phyloP scores from a whole-genome alignment of 2,329 filamentous ascomycete genomes.

The Alternaria incomplexa region DNA sequence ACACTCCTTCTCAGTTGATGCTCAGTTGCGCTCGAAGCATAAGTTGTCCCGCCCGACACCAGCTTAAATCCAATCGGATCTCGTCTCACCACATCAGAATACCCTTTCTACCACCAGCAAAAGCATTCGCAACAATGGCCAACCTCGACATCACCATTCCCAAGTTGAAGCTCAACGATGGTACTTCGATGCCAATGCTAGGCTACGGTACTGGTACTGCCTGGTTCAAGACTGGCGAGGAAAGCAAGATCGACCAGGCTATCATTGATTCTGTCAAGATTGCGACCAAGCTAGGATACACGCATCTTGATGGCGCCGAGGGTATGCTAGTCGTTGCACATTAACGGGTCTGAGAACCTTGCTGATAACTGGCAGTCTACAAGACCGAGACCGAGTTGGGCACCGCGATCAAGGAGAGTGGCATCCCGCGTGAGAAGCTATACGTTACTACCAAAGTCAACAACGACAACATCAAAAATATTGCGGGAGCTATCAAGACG shows the following conservation, averaged over 20 bases:
- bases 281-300: slow-evolving; percentile 73
- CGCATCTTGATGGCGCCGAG: slow-evolving; percentile 78
- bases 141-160: slow-evolving; percentile 59
- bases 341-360: background rate
- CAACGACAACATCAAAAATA: slow-evolving; percentile 58
- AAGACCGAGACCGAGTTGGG: slow-evolving; percentile 59
- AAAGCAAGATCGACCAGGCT: slow-evolving; percentile 62
- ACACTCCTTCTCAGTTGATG: background rate
- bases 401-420: slow-evolving; percentile 54
- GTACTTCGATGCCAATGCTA: slow-evolving; percentile 73
- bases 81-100: background rate
- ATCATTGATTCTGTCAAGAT: slow-evolving; percentile 63
- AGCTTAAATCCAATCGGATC: background rate
- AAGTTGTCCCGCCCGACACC: background rate
- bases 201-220: slow-evolving; percentile 77
- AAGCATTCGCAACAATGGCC: slow-evolving; percentile 42
- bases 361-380: slow-evolving; percentile 48
- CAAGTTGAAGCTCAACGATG: slow-evolving; percentile 74
- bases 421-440: slow-evolving; percentile 54
- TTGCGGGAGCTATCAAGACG: slow-evolving; percentile 60
- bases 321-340: slow-evolving; percentile 46
- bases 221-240: slow-evolving; percentile 61
- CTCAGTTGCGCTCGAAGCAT: background rate
- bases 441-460: slow-evolving; percentile 64
- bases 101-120: background rate